Evolutionary conservation across 164 flowering plant species (phyloP), one percentile per base, ranked within the genome.

Genomic region (Akebia trifoliata): DNA sequence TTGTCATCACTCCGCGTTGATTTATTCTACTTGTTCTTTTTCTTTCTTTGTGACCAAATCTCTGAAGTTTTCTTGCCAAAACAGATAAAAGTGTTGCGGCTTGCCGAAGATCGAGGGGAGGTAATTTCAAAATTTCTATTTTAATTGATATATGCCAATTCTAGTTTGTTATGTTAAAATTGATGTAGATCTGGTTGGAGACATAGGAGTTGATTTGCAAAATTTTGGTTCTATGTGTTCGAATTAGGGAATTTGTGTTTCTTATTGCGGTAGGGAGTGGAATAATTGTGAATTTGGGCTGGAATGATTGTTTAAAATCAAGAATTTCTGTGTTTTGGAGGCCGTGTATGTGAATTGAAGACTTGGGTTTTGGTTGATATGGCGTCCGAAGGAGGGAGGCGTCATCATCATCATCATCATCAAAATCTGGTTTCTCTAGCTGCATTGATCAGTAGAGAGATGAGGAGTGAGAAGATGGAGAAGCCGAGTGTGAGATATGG

Each of bases 361-460:
- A 31, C 8, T 6, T 57, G 4, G 35, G 48, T 36, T 1, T 54
- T 26, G 30, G 65, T 38, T 46, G 63, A 37, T 24, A 80, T 79
- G 87, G 84, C 80, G 14, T 76, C 82, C 0, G 48, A 78, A 28
- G 83, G 72, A 56, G 81, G 73, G 47, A 71, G 76, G 60, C 66
- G 67, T 10, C 45, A 36, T 37, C 71, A 65, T 43, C 74, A n/a
- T n/a, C n/a, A n/a, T n/a, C n/a, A 71, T 11, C n/a, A n/a, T n/a
- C n/a, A n/a, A n/a, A 69, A 72, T 71, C 75, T 85, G 11, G 79
- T 85, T 49, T 87, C 93, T 32, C 73, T 86, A 35, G 93, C 89
- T 50, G 77, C 82, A 14, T 63, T 86, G 65, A 76, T 86, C 18
- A 74, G 78, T 53, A 74, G 76, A 59, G 93, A 86, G 69, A 51